Base-by-base conservation (phyloP, 164 flowering plant genomes). In the Annona squamosa region DNA sequence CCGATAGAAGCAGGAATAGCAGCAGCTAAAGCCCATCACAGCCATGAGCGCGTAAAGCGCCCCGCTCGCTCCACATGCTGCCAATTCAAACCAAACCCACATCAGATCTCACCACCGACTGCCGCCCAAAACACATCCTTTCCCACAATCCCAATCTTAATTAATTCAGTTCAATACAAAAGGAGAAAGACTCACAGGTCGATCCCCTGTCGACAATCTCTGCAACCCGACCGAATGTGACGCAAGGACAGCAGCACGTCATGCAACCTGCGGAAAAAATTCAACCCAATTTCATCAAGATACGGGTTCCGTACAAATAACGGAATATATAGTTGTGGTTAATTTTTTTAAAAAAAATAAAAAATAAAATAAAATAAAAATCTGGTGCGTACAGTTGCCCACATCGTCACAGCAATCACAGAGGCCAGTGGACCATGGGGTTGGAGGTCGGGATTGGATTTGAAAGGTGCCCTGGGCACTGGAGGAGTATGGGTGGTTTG, bases 381-480 rank as follows among this genome's bases (percentile, higher is more conserved):
- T 9, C 5, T 1, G 13, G 59, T 46, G 77, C 86, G 65, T 81
- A 85, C 90, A 85, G 70, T 52, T 84, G 64, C 69, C 56, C 48
- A 74, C 4, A 64, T 88, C 85, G 9, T 62, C 18, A 72, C 59
- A 79, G 66, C 90, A 88, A 67, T 79, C 82, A 62, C 80, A 88
- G 69, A 88, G 83, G 37, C 90, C 87, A 3, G 87, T 80, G 48
- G 89, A 84, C 92, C 92, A 88, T 46, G 85, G 78, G 45, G 52
- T 68, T 16, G 79, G 84, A 63, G 82, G 47, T 46, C 71, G 79
- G 7, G 76, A 46, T 44, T n/a, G 71, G 46, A 75, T 45, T 6
- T 65, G 65, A 3, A 46, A 4, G 18, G 74, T 4, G 4, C 46
- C 10, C 17, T 37, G 57, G 41, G 13, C 12, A 5, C 5, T 44